These are phyloP conservation scores for Crepidotus sp. DNA, from an alignment of 1,284 basidiomycete genomes.

Conservation along the genomic window DNA sequence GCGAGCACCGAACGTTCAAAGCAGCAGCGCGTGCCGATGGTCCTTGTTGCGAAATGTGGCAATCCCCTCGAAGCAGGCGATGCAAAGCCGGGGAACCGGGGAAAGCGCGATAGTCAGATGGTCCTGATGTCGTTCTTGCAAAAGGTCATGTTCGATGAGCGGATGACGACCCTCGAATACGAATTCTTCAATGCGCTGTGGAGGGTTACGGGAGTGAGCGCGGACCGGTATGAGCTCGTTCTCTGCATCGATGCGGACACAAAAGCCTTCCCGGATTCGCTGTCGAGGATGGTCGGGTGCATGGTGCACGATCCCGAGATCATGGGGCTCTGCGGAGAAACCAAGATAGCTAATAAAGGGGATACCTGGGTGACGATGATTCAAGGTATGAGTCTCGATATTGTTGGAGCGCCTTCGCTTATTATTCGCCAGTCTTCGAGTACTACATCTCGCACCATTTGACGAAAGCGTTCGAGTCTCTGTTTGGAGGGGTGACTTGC, in stretches of 20 bases:
- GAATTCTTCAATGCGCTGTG: conserved; percentile 98
- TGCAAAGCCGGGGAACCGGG: conserved; percentile 94
- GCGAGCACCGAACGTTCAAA: conserved; percentile 87
- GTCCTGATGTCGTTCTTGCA: conserved; percentile 97
- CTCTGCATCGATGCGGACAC: conserved; percentile 99
- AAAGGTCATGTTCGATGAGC: conserved; percentile 98
- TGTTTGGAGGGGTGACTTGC: conserved; percentile 99
- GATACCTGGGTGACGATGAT: conserved; percentile 99
- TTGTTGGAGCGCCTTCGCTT: too few relatives aligned
- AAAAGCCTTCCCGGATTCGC: conserved; percentile 93
- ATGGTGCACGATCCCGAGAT: conserved; percentile 96
- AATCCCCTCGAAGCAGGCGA: conserved; percentile 87
- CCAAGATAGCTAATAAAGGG: conserved; percentile 97
- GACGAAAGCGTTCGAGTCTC: conserved; percentile 98
- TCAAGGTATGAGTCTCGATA: conserved; percentile 60
- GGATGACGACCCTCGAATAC: conserved; percentile 99
- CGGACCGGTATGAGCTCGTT: conserved; percentile 92
- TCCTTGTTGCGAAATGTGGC: conserved; percentile 90
- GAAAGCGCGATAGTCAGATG: conserved; percentile 97
- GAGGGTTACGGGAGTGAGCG: conserved; percentile 90
- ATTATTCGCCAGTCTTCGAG: conserved; percentile 69
- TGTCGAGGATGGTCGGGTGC: conserved; percentile 86
- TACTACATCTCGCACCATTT: conserved; percentile 99
- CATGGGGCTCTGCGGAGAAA: conserved; percentile 99
- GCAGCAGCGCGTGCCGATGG: conserved; percentile 94